Percentiles rank a stretch among this genome's conserved stretches.
phyloP scores from a whole-genome alignment of 495 filamentous ascomycete species.

The Xylaria palmicola region DNA sequence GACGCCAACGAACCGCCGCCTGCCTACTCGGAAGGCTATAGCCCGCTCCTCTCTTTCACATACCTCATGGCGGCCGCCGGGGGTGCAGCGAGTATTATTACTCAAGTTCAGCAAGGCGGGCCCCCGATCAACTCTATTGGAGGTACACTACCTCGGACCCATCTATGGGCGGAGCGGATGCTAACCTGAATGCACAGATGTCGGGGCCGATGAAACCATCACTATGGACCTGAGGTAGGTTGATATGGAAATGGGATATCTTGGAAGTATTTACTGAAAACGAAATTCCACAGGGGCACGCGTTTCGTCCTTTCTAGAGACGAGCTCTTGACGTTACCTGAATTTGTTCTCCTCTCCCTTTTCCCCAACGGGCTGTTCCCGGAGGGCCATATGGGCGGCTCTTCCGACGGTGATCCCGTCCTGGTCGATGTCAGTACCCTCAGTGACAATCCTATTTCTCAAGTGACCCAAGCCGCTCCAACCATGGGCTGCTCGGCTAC shows the following conservation, averaged over 20 bases:
- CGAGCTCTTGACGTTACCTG: slow-evolving; percentile 89
- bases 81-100: slow-evolving; percentile 96
- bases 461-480: slow-evolving; percentile 20
- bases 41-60: slow-evolving; percentile 87
- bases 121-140: slow-evolving; percentile 84
- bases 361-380: slow-evolving; percentile 98
- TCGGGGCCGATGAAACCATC: slow-evolving; percentile 90
- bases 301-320: slow-evolving; percentile 92
- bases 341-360: slow-evolving; percentile 97
- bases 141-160: slow-evolving; percentile 52
- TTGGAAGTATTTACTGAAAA: slow-evolving; percentile 27
- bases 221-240: slow-evolving; percentile 87
- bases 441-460: slow-evolving; percentile 22
- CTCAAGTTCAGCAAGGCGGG: slow-evolving; percentile 92
- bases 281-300: slow-evolving; percentile 63
- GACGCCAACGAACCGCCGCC: slow-evolving; percentile 92
- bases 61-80: slow-evolving; percentile 98
- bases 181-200: slow-evolving; percentile 53
- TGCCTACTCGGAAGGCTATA: slow-evolving; percentile 91
- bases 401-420: slow-evolving; percentile 86
- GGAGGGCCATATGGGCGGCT: slow-evolving; percentile 93
- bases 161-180: neutral
- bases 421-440: slow-evolving; percentile 84
- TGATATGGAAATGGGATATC: neutral
- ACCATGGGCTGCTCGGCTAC: slow-evolving; percentile 18